Evolutionary conservation across 2,329 filamentous ascomycete genomes (phyloP).

Genomic region (Aschersonia sp.): DNA sequence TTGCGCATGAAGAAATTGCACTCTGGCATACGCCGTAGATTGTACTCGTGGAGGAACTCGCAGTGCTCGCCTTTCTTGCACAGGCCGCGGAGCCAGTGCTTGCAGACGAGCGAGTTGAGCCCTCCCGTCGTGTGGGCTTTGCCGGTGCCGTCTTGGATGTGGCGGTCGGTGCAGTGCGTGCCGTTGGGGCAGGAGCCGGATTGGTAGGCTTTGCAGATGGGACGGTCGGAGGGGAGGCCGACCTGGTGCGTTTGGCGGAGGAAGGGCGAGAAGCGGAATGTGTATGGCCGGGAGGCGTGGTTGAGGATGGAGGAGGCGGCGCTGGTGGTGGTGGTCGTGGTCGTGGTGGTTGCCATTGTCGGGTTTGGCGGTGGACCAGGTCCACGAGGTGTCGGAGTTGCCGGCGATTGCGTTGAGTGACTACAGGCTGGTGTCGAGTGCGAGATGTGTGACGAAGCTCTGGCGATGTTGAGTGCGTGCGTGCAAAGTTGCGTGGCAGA

Average conservation of each 20-base stretch:
- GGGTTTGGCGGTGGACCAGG: background rate
- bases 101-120: constrained; percentile 82
- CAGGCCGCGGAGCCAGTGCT: constrained; percentile 92
- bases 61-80: constrained; percentile 96
- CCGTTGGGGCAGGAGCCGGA: constrained; percentile 80
- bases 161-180: constrained; percentile 71
- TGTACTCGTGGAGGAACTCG: constrained; percentile 98
- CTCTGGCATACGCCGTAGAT: constrained; percentile 94
- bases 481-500: too few relatives aligned
- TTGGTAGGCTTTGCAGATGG: constrained; percentile 74
- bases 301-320: constrained; percentile 35
- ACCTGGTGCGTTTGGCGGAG: constrained; percentile 73
- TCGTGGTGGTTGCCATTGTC: constrained; percentile 15
- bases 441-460: too few relatives aligned
- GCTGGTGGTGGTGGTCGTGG: constrained; percentile 4
- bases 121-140: constrained; percentile 24
- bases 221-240: constrained; percentile 63
- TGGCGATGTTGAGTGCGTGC: too few relatives aligned
- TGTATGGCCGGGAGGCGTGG: constrained; percentile 41
- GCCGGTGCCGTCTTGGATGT: constrained; percentile 30
- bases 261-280: constrained; percentile 77
- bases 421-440: too few relatives aligned
- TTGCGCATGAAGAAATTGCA: constrained; percentile 93
- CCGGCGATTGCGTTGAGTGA: too few relatives aligned
- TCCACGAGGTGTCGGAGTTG: too few relatives aligned